phyloP scores from a whole-genome alignment of 2,329 filamentous ascomycete genomes.

The Fusarium mangiferae region DNA sequence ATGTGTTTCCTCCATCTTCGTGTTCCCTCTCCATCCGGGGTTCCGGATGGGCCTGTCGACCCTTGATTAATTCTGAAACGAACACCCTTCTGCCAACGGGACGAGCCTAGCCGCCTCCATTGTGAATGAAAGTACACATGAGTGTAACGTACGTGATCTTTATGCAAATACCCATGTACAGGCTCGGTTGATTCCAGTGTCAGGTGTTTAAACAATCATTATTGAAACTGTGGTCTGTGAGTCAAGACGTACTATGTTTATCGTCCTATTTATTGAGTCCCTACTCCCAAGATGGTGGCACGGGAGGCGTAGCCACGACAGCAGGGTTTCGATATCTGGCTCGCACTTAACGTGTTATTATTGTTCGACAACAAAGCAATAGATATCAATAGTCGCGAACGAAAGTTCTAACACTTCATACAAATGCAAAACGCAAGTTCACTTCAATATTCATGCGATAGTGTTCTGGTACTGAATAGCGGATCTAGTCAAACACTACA shows the following conservation, averaged over 20 bases:
- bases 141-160: neutral
- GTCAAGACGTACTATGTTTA: conserved; percentile 4
- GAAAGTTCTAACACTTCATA: neutral
- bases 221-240: conserved; percentile 14
- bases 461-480: neutral
- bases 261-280: conserved; percentile 9
- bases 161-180: conserved; percentile 18
- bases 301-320: neutral
- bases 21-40: conserved; percentile 1
- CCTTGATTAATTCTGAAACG: conserved; percentile 28
- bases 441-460: neutral
- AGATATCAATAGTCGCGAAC: neutral
- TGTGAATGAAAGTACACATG: neutral
- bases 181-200: conserved; percentile 33
- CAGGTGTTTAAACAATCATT: conserved; percentile 6
- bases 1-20: conserved; percentile 13
- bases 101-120: conserved; percentile 18
- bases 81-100: conserved; percentile 14
- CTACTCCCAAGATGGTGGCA: conserved; percentile 5
- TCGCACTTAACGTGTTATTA: neutral
- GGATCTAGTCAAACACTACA: neutral
- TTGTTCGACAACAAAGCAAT: neutral
- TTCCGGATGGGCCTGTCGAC: conserved; percentile 13
- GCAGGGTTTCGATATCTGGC: neutral
- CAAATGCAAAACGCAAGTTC: conserved; percentile 4